Evolutionary conservation across 2,329 filamentous ascomycete species (phyloP).

Genomic region (Penicillium sp.): DNA sequence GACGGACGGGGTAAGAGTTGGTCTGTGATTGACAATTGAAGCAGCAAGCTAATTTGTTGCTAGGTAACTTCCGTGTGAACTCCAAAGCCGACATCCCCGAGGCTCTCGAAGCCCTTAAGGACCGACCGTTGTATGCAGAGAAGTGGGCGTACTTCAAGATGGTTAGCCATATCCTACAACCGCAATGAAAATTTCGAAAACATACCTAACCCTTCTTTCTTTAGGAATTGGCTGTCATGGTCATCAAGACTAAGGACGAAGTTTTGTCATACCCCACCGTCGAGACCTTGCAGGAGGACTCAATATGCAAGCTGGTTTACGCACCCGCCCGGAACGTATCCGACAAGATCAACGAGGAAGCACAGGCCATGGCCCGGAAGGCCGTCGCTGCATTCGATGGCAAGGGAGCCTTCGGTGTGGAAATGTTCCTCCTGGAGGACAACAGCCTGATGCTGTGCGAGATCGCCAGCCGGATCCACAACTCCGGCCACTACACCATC

Average conservation of each 20-base stretch:
- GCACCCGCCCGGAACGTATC: conserved; percentile 74
- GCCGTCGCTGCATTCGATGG: conserved; percentile 80
- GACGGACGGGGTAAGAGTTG: conserved; percentile 71
- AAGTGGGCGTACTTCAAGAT: conserved; percentile 82
- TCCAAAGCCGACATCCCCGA: conserved; percentile 59
- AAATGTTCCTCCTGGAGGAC: conserved; percentile 84
- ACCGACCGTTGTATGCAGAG: conserved; percentile 77
- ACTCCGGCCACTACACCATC: conserved; percentile 93
- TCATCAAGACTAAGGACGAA: conserved; percentile 79
- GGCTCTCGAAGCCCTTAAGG: conserved; percentile 69
- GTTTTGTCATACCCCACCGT: conserved; percentile 80
- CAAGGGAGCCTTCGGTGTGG: conserved; percentile 91
- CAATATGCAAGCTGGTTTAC: conserved; percentile 90
- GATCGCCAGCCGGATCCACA: conserved; percentile 79
- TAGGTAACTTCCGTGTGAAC: conserved; percentile 66
- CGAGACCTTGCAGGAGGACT: conserved; percentile 93
- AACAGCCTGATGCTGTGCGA: conserved; percentile 78
- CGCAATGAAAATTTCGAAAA: background rate
- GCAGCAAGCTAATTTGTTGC: conserved; percentile 6
- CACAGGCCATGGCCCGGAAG: conserved; percentile 73
- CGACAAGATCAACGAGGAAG: conserved; percentile 59
- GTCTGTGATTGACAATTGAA: background rate
- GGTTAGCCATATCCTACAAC: conserved; percentile 28
- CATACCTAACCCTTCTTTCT: background rate
- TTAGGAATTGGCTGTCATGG: conserved; percentile 85